Conservation (phyloP, 768 basidiomycete genomes). For the Suillus alpinus region DNA sequence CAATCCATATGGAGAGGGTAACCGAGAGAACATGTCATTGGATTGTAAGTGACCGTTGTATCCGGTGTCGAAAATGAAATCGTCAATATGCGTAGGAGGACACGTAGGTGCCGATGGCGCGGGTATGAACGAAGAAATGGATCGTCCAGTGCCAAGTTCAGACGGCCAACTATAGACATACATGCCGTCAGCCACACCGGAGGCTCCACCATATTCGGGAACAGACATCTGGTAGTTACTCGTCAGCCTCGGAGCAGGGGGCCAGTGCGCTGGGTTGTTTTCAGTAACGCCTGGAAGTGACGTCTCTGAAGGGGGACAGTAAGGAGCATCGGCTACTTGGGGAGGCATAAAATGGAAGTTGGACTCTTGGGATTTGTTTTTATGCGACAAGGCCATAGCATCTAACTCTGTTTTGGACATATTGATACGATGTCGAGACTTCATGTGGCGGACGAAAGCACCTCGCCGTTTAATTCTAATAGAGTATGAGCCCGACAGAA, state of each 20-base stretch:
- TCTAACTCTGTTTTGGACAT: slow-evolving; percentile 16
- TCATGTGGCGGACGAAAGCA: slow-evolving; percentile 53
- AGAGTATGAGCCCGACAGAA: slow-evolving; percentile 2
- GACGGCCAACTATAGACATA: background rate
- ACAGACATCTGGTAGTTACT: background rate
- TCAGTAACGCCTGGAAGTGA: background rate
- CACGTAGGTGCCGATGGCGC: background rate
- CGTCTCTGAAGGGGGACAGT: background rate
- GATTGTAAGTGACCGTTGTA: background rate
- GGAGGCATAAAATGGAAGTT: slow-evolving; percentile 14
- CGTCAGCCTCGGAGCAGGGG: background rate
- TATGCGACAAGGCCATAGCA: slow-evolving; percentile 20
- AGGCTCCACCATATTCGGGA: background rate
- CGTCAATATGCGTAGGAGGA: background rate
- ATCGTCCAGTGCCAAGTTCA: background rate
- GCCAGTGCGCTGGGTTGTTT: background rate
- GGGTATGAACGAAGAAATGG: background rate
- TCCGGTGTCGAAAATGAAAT: background rate
- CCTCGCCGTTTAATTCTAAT: slow-evolving; percentile 63
- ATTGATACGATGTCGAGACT: slow-evolving; percentile 30
- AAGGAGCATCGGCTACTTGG: background rate
- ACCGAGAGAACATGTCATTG: background rate
- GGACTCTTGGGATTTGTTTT: slow-evolving; percentile 4
- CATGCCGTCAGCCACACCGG: background rate
- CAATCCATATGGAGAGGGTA: background rate